Conservation (phyloP, 768 basidiomycete genomes). For the Termitomyces sp. region DNA sequence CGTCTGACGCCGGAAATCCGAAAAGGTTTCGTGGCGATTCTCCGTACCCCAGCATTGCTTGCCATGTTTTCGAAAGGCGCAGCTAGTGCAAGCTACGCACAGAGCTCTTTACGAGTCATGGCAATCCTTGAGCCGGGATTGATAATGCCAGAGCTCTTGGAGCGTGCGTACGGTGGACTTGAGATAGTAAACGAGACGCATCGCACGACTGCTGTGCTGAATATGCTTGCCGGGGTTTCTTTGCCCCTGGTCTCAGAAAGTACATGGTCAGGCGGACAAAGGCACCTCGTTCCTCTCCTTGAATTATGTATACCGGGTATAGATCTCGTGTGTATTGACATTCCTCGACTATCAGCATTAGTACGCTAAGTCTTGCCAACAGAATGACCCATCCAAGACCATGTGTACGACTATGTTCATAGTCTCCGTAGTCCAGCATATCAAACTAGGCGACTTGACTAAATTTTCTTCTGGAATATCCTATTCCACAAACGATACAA, state of each 20-base stretch:
- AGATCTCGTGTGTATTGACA: slow-evolving; percentile 55
- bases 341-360: not conserved
- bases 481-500: slow-evolving; percentile 47
- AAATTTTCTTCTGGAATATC: slow-evolving; percentile 51
- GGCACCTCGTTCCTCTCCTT: slow-evolving; percentile 81
- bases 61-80: slow-evolving; percentile 90
- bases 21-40: slow-evolving; percentile 70
- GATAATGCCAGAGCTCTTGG: slow-evolving; percentile 87
- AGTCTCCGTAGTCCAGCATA: slow-evolving; percentile 62
- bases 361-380: slow-evolving; percentile 1
- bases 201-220: slow-evolving; percentile 86
- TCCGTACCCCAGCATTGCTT: slow-evolving; percentile 83
- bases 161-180: slow-evolving; percentile 87
- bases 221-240: slow-evolving; percentile 73
- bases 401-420: slow-evolving; percentile 79
- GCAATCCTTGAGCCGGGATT: slow-evolving; percentile 76
- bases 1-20: slow-evolving; percentile 80
- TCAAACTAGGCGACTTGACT: slow-evolving; percentile 75
- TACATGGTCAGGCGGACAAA: slow-evolving; percentile 82
- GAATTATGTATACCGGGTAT: slow-evolving; percentile 90
- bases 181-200: slow-evolving; percentile 95
- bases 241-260: slow-evolving; percentile 72
- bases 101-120: slow-evolving; percentile 72
- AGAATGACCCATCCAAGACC: slow-evolving; percentile 83
- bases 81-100: slow-evolving; percentile 73